These are phyloP conservation scores for Aspergillus sp. DNA, from an alignment of 2,329 filamentous ascomycete genomes.

Conservation along the genomic window DNA sequence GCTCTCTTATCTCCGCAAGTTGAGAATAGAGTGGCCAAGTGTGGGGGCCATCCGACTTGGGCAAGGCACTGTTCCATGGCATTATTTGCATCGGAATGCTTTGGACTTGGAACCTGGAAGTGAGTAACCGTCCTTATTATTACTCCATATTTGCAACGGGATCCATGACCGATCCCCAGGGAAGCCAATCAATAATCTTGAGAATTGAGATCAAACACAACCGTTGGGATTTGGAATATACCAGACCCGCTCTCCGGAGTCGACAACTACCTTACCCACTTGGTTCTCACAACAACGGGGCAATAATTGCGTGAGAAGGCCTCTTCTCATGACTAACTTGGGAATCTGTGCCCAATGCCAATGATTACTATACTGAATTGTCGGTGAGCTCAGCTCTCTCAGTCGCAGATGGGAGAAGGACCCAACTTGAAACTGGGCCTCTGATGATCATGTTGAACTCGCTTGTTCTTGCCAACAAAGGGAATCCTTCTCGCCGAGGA, in stretches of 20 bases:
- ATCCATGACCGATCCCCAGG: background rate
- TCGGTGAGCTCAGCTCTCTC: background rate
- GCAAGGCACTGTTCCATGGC: too few species aligned
- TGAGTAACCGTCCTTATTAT: too few species aligned
- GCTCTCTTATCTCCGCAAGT: background rate
- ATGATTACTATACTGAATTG: background rate
- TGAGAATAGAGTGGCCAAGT: background rate
- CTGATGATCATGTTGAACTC: background rate
- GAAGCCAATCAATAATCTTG: background rate
- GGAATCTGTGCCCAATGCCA: background rate
- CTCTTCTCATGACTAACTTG: background rate
- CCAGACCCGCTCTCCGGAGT: background rate
- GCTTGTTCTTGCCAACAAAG: background rate
- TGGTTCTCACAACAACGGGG: background rate
- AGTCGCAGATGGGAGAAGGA: background rate
- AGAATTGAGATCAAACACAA: background rate
- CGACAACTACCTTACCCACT: background rate
- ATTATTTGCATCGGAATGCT: too few species aligned
- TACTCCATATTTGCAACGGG: background rate
- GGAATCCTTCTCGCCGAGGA: background rate
- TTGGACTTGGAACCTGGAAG: too few species aligned
- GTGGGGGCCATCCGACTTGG: background rate
- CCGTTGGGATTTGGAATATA: background rate
- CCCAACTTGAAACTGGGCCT: background rate
- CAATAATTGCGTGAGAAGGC: background rate